Percentiles rank a stretch among this genome's conserved stretches.
These are phyloP conservation scores for Silene vulgaris DNA, from an alignment of 179 eudicot genomes.

Conservation along the genomic window DNA sequence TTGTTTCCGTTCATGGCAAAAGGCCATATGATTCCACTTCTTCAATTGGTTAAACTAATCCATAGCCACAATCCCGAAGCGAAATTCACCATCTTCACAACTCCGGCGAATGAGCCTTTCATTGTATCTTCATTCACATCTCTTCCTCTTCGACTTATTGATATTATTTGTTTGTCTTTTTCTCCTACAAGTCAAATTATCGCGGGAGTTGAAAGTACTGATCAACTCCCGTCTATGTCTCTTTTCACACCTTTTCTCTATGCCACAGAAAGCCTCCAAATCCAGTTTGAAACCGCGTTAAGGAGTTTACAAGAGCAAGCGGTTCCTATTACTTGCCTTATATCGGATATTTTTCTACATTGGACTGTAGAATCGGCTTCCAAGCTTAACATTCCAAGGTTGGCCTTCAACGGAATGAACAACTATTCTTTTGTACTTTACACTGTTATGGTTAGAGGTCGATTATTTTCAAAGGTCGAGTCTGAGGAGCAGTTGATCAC, in stretches of 20 bases:
- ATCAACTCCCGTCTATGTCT: constrained; percentile 16
- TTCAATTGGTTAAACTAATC: not conserved
- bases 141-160: not conserved
- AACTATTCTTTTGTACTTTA: constrained; percentile 7
- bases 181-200: not conserved
- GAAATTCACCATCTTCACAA: constrained; percentile 6
- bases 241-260: not conserved
- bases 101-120: constrained; percentile 7
- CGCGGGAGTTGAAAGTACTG: constrained; percentile 13
- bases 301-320: not conserved
- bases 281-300: not conserved
- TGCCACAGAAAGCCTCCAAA: not conserved
- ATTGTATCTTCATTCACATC: not conserved
- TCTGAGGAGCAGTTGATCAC: constrained; percentile 6
- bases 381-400: constrained; percentile 7
- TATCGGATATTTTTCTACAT: constrained; percentile 8
- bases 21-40: constrained; percentile 9
- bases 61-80: not conserved
- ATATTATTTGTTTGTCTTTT: not conserved
- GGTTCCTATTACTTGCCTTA: not conserved
- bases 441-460: not conserved
- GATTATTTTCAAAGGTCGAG: constrained; percentile 4
- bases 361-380: constrained; percentile 10
- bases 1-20: constrained; percentile 14
- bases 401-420: constrained; percentile 16